These are phyloP conservation scores for Apiospora sp. DNA, from an alignment of 2,329 filamentous ascomycete genomes.

Conservation along the genomic window DNA sequence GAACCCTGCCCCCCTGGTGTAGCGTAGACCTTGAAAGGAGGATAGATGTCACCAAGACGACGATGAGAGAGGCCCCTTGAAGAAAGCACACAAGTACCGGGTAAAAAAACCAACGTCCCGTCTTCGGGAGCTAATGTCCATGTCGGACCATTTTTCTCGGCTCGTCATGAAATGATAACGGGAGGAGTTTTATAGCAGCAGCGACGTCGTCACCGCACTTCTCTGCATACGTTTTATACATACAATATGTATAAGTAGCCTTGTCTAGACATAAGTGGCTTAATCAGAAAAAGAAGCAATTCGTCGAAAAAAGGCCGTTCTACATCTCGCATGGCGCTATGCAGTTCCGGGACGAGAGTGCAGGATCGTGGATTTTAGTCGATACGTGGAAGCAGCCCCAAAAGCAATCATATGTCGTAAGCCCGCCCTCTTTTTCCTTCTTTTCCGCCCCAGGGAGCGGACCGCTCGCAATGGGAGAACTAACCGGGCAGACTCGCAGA, in stretches of 20 bases:
- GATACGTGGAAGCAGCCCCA: not conserved
- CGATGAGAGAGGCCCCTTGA: not conserved
- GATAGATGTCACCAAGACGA: not conserved
- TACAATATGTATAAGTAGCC: not conserved
- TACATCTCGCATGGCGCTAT: constrained; percentile 3
- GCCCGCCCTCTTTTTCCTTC: not conserved
- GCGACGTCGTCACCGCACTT: not conserved
- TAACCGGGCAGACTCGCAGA: not conserved
- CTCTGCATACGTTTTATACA: not conserved
- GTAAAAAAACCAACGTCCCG: not conserved
- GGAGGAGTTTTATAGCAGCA: not conserved
- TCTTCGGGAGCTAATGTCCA: not conserved
- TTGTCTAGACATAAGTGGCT: not conserved
- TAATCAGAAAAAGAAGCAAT: not conserved
- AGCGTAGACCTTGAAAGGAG: not conserved
- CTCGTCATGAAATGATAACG: not conserved
- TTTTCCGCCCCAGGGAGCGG: not conserved
- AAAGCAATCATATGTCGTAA: not conserved
- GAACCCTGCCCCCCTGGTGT: not conserved
- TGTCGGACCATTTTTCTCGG: not conserved
- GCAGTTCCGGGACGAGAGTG: not conserved
- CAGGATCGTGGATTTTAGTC: constrained; percentile 1
- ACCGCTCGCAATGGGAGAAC: not conserved
- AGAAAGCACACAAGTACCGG: constrained; percentile 11
- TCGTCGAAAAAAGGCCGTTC: not conserved